Base-by-base conservation (phyloP, 345 rosid genomes). In the Salix dunnii region DNA sequence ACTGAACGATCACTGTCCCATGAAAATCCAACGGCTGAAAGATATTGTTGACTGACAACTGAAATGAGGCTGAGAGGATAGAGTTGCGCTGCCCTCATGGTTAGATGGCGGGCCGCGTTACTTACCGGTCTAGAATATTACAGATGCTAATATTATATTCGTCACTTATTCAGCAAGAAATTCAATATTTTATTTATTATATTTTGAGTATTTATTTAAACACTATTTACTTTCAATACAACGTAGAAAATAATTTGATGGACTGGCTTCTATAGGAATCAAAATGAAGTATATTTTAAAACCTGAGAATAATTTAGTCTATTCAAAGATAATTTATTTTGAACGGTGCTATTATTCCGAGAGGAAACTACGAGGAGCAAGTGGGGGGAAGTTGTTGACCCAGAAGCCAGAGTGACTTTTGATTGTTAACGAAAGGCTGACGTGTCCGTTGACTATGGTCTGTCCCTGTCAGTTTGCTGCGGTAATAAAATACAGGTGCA, bases 381-480 rank as follows among this genome's bases (percentile, higher is more conserved):
- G 68, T 46, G 72, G 58, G 72, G 72, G 17, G 72, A 46, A 48
- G 72, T 69, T 69, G 72, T 69, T 69, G 72, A 69, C 72, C 72
- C 5, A 6, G 1, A 23, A 58, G 62, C 14, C n/a, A 3, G 28
- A 9, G 11, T 58, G 14, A 25, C 62, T 58, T 55, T 55, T 58
- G 11, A 40, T 40, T 10, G 28, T 58, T 58, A 9, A 58, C 55
- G 60, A 14, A 7, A 0, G 60, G 20, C 21, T 46, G 58, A 69
- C 72, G 72, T 46, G 72, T 69, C 72, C 35, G 16, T 71, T 71
- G 74, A 71, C 74, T 71, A 33, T 33, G 14, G 48, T 31, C 28
- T 21, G 48, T n/a, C 25, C 8, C 40, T 53, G 17, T 71, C 72
- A 69, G 46, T 53, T 4, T 21, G 4, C 40, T 2, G 46, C 4